Percentiles rank a stretch among this genome's conserved stretches.
Evolutionary conservation across 192 early-diverging fungal species (phyloP).

Genomic region (Backusella sp.): DNA sequence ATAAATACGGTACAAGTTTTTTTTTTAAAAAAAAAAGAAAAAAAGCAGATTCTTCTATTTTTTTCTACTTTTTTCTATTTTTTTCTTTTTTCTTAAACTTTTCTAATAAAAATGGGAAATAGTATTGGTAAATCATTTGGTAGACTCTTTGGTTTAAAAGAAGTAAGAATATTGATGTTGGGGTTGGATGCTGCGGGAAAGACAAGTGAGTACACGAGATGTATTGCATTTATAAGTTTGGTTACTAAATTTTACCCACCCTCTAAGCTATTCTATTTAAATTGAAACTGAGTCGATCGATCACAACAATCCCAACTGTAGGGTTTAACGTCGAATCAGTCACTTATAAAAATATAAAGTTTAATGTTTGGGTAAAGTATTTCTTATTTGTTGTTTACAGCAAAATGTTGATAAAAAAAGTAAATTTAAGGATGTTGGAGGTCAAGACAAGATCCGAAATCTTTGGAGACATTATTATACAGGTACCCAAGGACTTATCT

Average conservation of each 20-base stretch:
- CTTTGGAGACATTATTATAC: slow-evolving; percentile 87
- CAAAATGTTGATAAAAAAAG: slow-evolving; percentile 75
- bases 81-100: neutral
- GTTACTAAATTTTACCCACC: neutral
- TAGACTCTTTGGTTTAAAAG: slow-evolving; percentile 86
- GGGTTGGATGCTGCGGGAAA: slow-evolving; percentile 91
- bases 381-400: slow-evolving; percentile 86
- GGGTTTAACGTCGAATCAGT: slow-evolving; percentile 90
- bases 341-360: slow-evolving; percentile 73
- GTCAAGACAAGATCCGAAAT: slow-evolving; percentile 90
- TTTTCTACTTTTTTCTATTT: neutral
- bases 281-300: slow-evolving; percentile 96
- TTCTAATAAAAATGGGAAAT: slow-evolving; percentile 69
- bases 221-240: too few relatives aligned
- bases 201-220: slow-evolving; percentile 59
- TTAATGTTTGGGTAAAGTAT: slow-evolving; percentile 59
- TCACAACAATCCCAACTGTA: slow-evolving; percentile 99
- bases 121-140: slow-evolving; percentile 72
- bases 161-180: slow-evolving; percentile 97
- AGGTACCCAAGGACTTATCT: slow-evolving; percentile 86
- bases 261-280: slow-evolving; percentile 90
- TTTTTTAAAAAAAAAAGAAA: neutral
- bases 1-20: neutral
- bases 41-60: neutral
- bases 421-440: slow-evolving; percentile 83